Evolutionary conservation across 73 alveolate species (phyloP).

Genomic region (Paramecium tetraurelia): DNA sequence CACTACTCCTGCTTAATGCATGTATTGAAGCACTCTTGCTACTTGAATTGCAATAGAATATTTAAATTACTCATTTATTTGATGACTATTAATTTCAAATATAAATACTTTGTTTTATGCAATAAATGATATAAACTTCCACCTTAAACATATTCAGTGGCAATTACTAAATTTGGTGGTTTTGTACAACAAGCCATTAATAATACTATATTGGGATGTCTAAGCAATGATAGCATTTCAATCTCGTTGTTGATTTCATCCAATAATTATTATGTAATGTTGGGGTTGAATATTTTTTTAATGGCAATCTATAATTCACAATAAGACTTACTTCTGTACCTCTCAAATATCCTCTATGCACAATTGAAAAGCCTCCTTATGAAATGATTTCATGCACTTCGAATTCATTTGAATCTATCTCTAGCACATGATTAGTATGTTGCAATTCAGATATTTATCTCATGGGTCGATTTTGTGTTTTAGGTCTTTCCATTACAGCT

Average conservation of each 20-base stretch:
- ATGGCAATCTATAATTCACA: slow-evolving; percentile 70
- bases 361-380: slow-evolving; percentile 97
- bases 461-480: slow-evolving; percentile 25
- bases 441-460: slow-evolving; percentile 52
- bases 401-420: slow-evolving; percentile 77
- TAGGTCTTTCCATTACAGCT: not conserved
- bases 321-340: slow-evolving; percentile 78
- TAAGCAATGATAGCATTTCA: slow-evolving; percentile 86
- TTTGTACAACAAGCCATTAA: slow-evolving; percentile 92
- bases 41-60: slow-evolving; percentile 78
- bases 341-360: slow-evolving; percentile 85
- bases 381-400: slow-evolving; percentile 86
- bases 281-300: slow-evolving; percentile 95
- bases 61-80: slow-evolving; percentile 76
- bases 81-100: slow-evolving; percentile 55
- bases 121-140: slow-evolving; percentile 89
- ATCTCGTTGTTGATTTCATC: slow-evolving; percentile 94
- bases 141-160: slow-evolving; percentile 86
- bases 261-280: slow-evolving; percentile 86
- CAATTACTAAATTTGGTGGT: slow-evolving; percentile 90
- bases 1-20: slow-evolving; percentile 91
- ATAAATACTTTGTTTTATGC: slow-evolving; percentile 74
- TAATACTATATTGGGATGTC: slow-evolving; percentile 96
- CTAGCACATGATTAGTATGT: slow-evolving; percentile 66
- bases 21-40: slow-evolving; percentile 78